These are phyloP conservation scores for Casuarina cunninghamiana DNA, from an alignment of 306 rosid species.

Conservation along the genomic window DNA sequence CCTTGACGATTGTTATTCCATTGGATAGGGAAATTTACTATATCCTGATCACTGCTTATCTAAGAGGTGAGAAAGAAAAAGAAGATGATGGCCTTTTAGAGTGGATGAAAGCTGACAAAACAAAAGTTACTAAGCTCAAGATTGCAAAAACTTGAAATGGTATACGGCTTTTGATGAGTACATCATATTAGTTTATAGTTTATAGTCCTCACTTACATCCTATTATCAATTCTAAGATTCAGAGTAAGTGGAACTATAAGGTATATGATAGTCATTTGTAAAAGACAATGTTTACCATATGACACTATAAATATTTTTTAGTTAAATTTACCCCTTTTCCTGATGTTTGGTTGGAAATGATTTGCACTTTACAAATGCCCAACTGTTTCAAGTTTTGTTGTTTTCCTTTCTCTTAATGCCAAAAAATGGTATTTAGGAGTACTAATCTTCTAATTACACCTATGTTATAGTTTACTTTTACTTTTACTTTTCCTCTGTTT, in stretches of 20 bases:
- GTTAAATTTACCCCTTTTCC: background rate
- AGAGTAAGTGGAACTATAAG: no score
- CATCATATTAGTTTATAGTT: background rate
- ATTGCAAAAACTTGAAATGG: background rate
- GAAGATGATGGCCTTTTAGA: conserved; percentile 42
- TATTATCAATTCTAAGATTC: no score
- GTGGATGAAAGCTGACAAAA: conserved; percentile 43
- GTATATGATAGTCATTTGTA: no score
- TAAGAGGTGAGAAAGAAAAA: conserved; percentile 43
- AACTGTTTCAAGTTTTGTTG: no score
- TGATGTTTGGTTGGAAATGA: background rate
- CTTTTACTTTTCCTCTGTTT: no score
- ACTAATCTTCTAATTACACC: no score
- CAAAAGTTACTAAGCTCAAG: conserved; percentile 38
- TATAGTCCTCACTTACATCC: no score
- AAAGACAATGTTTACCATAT: background rate
- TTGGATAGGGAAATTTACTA: conserved; percentile 52
- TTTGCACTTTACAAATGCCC: background rate
- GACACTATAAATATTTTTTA: background rate
- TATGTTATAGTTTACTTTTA: no score
- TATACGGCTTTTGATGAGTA: background rate
- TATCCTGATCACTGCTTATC: conserved; percentile 42
- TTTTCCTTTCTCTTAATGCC: no score
- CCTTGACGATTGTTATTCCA: conserved; percentile 48
- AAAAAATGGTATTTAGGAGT: no score